Evolutionary conservation across 2,329 filamentous ascomycete genomes (phyloP).

Genomic region (Colletotrichum filicis): DNA sequence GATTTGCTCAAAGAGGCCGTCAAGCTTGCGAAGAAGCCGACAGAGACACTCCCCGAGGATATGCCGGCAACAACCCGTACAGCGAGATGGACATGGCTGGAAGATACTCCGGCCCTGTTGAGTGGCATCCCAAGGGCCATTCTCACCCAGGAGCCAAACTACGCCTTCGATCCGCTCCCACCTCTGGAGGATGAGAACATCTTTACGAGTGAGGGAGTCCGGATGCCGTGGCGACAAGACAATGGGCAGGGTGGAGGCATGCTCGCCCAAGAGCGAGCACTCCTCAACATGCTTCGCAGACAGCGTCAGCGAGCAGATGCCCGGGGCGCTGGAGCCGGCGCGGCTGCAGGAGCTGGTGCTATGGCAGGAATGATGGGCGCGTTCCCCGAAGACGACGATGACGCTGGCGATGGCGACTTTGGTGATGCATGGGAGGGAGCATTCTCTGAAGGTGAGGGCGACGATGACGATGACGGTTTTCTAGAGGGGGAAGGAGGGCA

Average conservation of each 20-base stretch:
- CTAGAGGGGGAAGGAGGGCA: constrained; percentile 1
- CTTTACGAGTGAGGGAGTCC: constrained; percentile 56
- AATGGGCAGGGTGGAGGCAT: constrained; percentile 19
- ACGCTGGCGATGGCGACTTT: constrained; percentile 2
- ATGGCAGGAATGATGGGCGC: constrained; percentile 16
- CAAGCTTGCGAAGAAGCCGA: constrained; percentile 60
- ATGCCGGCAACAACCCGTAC: constrained; percentile 59
- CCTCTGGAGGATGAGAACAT: constrained; percentile 68
- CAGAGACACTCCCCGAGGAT: constrained; percentile 51
- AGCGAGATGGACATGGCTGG: constrained; percentile 82
- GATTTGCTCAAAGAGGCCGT: constrained; percentile 77
- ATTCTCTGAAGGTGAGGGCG: constrained; percentile 27
- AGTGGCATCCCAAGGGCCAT: constrained; percentile 74
- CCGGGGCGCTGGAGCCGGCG: constrained; percentile 9
- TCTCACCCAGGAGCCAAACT: constrained; percentile 73
- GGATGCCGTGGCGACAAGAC: constrained; percentile 53
- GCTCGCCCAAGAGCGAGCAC: constrained; percentile 15
- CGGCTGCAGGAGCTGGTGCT: constrained; percentile 4
- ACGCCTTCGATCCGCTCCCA: constrained; percentile 85
- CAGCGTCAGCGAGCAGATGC: constrained; percentile 15
- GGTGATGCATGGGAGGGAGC: constrained; percentile 32
- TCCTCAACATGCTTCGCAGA: constrained; percentile 19
- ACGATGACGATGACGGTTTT: constrained; percentile 2
- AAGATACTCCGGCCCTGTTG: constrained; percentile 78
- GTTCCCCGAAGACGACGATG: constrained; percentile 32